These are phyloP conservation scores for Aureobasidium sp. DNA, from an alignment of 2,329 filamentous ascomycete genomes.

Conservation along the genomic window DNA sequence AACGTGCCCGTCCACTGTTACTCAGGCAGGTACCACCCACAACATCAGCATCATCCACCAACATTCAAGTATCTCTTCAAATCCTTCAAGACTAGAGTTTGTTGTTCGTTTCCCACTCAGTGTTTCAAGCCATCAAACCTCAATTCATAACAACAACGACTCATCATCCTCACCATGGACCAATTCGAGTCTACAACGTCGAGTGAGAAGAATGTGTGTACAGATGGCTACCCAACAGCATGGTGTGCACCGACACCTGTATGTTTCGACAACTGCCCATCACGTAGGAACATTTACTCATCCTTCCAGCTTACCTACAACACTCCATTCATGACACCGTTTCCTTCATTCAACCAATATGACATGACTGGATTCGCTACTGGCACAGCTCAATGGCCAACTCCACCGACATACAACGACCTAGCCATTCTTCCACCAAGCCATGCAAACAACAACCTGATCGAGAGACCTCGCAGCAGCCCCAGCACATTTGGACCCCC, in stretches of 20 bases:
- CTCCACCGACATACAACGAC: conserved; percentile 5
- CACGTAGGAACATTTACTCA: not conserved
- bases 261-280: not conserved
- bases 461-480: conserved; percentile 9
- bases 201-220: conserved; percentile 6
- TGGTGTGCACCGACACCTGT: conserved; percentile 9
- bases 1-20: conserved; percentile 1
- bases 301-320: conserved; percentile 18
- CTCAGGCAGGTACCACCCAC: conserved; percentile 3
- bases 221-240: conserved; percentile 2
- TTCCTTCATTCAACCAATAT: conserved; percentile 21
- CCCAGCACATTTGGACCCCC: conserved; percentile 21
- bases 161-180: conserved; percentile 4
- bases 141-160: not conserved
- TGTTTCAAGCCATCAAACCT: not conserved
- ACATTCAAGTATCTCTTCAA: not conserved
- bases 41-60: conserved; percentile 6
- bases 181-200: conserved; percentile 4
- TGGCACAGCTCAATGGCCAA: conserved; percentile 11
- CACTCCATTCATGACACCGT: conserved; percentile 27
- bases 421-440: not conserved
- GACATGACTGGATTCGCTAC: conserved; percentile 18
- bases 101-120: not conserved
- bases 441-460: conserved; percentile 1
- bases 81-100: not conserved